These are phyloP conservation scores for Lipomyces lipofer DNA, from an alignment of 805 yeast species.

Conservation along the genomic window DNA sequence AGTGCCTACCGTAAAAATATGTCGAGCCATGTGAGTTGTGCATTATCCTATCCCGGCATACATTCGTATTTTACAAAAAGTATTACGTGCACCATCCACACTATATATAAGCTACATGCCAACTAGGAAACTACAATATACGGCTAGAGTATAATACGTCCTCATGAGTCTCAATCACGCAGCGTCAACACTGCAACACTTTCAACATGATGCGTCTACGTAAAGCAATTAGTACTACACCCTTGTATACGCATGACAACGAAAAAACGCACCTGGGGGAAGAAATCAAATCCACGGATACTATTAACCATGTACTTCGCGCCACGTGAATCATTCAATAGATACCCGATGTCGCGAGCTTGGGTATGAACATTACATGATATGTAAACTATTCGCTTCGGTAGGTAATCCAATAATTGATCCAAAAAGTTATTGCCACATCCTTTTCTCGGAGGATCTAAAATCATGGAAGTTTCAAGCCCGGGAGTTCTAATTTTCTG, in stretches of 20 bases:
- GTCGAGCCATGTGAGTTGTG: too few relatives aligned
- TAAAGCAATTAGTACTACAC: neutral
- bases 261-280: conserved; percentile 69
- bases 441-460: conserved; percentile 98
- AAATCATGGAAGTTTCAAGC: conserved; percentile 77
- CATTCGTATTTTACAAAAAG: too few relatives aligned
- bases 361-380: conserved; percentile 98
- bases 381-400: conserved; percentile 87
- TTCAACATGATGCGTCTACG: conserved; percentile 80
- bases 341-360: conserved; percentile 88
- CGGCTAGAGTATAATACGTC: too few relatives aligned
- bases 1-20: too few relatives aligned
- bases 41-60: too few relatives aligned
- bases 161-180: conserved; percentile 2
- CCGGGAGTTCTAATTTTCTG: conserved; percentile 64
- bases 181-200: conserved; percentile 69
- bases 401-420: conserved; percentile 79
- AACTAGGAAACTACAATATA: too few relatives aligned
- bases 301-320: conserved; percentile 71
- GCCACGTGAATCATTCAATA: conserved; percentile 60
- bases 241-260: too few relatives aligned
- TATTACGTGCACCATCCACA: too few relatives aligned
- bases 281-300: conserved; percentile 92
- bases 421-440: conserved; percentile 85
- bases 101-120: too few relatives aligned